phyloP scores from a whole-genome alignment of 208 protist species.

The Trypanosoma congolense region DNA sequence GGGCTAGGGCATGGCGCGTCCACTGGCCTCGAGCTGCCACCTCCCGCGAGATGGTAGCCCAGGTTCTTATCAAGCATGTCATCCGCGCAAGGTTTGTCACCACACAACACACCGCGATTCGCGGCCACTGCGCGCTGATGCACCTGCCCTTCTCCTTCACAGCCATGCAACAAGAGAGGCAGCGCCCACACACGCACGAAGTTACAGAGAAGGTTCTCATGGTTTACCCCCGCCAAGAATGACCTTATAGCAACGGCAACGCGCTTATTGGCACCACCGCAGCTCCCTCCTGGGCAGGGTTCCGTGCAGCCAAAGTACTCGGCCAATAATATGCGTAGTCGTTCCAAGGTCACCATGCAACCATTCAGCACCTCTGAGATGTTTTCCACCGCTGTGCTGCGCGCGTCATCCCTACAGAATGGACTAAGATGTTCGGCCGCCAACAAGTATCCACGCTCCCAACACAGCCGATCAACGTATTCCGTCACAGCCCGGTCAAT shows the following conservation, averaged over 20 bases:
- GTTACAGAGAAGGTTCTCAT: conserved; percentile 15
- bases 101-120: not conserved
- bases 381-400: conserved; percentile 10
- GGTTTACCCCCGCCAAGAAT: conserved; percentile 29
- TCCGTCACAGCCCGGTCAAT: conserved; percentile 12
- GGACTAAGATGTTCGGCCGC: conserved; percentile 8
- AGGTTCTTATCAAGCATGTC: not conserved
- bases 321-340: conserved; percentile 41
- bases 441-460: conserved; percentile 12
- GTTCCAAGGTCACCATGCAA: conserved; percentile 40
- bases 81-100: too few species aligned
- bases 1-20: too few species aligned
- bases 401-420: not conserved
- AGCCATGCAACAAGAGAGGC: conserved; percentile 57
- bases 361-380: conserved; percentile 46
- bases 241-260: conserved; percentile 25
- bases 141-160: conserved; percentile 25
- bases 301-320: conserved; percentile 20
- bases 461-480: conserved; percentile 11
- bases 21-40: too few species aligned
- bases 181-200: conserved; percentile 55
- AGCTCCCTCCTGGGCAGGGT: not conserved
- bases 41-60: not conserved
- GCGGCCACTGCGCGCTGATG: not conserved
- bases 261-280: conserved; percentile 38